Conservation (phyloP, 306 rosid species). For the Rubus parviflorus region DNA sequence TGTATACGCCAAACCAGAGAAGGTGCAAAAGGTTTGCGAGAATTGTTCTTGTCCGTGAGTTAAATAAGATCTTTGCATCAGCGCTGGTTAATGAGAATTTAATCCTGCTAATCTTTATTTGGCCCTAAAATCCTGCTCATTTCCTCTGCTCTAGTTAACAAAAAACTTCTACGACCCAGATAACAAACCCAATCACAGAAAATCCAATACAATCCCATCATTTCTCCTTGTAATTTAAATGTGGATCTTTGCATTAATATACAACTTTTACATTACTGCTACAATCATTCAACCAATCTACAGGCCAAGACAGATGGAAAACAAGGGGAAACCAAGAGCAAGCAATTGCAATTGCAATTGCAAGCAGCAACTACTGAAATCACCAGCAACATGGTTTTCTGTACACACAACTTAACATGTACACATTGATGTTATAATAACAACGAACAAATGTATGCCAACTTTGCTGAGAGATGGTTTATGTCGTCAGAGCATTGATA, state of each 20-base stretch:
- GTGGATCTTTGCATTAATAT: conserved; percentile 34
- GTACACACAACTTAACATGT: conserved; percentile 49
- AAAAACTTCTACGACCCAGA: too few relatives aligned
- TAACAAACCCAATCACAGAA: neutral
- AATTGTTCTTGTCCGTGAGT: too few relatives aligned
- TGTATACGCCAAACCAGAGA: too few relatives aligned
- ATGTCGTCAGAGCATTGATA: conserved; percentile 35
- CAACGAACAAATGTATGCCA: conserved; percentile 34
- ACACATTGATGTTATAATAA: conserved; percentile 50
- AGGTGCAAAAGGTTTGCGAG: too few relatives aligned
- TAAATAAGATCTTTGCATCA: too few relatives aligned
- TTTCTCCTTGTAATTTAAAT: conserved; percentile 22
- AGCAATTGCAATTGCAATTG: neutral
- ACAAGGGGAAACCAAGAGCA: neutral
- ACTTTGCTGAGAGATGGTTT: conserved; percentile 33
- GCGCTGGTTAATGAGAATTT: too few relatives aligned
- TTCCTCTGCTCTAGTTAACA: too few relatives aligned
- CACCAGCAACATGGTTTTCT: conserved; percentile 49
- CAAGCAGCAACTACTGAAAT: conserved; percentile 30
- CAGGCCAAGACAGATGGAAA: neutral
- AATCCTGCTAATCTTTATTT: too few relatives aligned
- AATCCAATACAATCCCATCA: conserved; percentile 13
- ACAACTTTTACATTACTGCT: conserved; percentile 28
- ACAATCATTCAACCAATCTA: conserved; percentile 26
- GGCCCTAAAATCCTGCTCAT: too few relatives aligned